Percentiles rank a stretch among this genome's conserved stretches.
These are phyloP conservation scores for Didymella lethalis DNA, from an alignment of 2,329 filamentous ascomycete genomes.

Conservation along the genomic window DNA sequence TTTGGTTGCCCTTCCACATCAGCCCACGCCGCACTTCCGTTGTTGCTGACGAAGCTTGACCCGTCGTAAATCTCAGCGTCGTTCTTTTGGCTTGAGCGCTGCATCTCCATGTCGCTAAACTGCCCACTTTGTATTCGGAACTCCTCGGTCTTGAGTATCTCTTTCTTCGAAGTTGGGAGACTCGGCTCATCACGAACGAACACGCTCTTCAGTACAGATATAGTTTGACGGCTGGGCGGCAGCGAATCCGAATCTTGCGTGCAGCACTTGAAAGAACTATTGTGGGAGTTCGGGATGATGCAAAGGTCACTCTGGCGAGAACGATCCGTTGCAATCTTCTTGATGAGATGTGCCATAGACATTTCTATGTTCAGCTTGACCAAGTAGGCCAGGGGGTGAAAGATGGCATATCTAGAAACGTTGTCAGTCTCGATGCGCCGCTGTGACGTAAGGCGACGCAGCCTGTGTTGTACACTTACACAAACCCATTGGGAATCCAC, in stretches of 20 bases:
- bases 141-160: conserved; percentile 19
- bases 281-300: conserved; percentile 7
- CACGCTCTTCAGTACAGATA: conserved; percentile 19
- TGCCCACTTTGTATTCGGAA: conserved; percentile 19
- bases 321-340: conserved; percentile 28
- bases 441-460: background rate
- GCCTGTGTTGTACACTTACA: conserved; percentile 36
- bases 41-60: conserved; percentile 8
- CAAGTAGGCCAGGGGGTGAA: conserved; percentile 58
- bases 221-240: conserved; percentile 11
- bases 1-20: background rate
- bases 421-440: background rate
- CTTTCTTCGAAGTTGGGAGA: conserved; percentile 1
- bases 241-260: conserved; percentile 6
- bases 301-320: conserved; percentile 11
- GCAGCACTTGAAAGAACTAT: conserved; percentile 6
- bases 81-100: background rate
- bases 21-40: conserved; percentile 3
- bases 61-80: conserved; percentile 10
- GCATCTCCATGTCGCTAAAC: background rate
- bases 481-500: conserved; percentile 52
- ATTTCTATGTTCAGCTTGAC: conserved; percentile 55
- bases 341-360: conserved; percentile 53
- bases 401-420: conserved; percentile 53
- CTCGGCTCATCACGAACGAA: conserved; percentile 12